Conservation (phyloP, 371 early-diverging fungal species). For the Synchytrium microbalum region DNA sequence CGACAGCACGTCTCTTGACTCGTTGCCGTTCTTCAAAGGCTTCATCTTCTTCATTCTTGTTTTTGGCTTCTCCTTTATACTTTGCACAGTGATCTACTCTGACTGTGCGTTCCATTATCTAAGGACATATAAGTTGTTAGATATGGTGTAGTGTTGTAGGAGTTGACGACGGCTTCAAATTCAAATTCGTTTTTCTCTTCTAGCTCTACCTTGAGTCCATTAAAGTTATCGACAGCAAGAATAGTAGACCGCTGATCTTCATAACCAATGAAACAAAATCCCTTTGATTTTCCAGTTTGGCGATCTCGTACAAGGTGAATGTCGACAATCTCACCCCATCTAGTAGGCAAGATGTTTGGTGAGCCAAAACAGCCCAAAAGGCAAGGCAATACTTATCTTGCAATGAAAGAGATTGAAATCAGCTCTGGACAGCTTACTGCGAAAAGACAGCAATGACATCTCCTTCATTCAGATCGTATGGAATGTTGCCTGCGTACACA, state of each 20-base stretch:
- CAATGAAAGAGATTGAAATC: conserved; percentile 11
- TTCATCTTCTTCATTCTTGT: conserved; percentile 29
- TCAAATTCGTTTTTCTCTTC: conserved; percentile 13
- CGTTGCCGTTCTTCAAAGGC: conserved; percentile 36
- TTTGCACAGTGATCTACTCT: conserved; percentile 65
- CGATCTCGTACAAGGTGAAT: conserved; percentile 78
- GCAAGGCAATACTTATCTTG: neutral
- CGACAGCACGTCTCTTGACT: conserved; percentile 21
- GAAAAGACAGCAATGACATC: conserved; percentile 87
- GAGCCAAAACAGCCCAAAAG: neutral
- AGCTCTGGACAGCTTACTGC: conserved; percentile 50
- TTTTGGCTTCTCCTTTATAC: conserved; percentile 51
- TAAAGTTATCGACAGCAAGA: conserved; percentile 91
- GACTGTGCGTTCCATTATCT: conserved; percentile 60
- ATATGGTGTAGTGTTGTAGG: conserved; percentile 36
- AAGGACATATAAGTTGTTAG: too few relatives aligned
- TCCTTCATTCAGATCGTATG: conserved; percentile 83
- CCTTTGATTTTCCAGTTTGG: conserved; percentile 78
- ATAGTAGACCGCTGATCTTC: conserved; percentile 87
- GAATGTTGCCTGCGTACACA: conserved; percentile 78
- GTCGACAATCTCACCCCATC: conserved; percentile 85
- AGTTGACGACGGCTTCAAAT: conserved; percentile 12
- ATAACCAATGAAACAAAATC: conserved; percentile 88
- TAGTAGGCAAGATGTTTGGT: conserved; percentile 16
- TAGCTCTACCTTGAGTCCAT: conserved; percentile 60